Evolutionary conservation across 2,329 filamentous ascomycete genomes (phyloP).

Genomic region (Sclerotinia subarctica): DNA sequence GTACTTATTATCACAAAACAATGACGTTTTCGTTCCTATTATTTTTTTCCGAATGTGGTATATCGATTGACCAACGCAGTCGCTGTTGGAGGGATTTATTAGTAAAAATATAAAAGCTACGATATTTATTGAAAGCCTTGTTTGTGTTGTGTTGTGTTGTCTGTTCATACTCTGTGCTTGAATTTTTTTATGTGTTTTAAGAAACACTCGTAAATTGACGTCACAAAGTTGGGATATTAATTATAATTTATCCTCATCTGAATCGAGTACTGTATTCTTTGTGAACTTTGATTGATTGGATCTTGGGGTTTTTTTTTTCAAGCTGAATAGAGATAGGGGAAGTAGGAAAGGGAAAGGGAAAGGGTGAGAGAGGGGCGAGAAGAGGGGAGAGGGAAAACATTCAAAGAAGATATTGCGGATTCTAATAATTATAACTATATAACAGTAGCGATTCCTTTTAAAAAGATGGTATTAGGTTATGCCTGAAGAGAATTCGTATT

Average conservation of each 20-base stretch:
- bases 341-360: not conserved
- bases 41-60: not conserved
- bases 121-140: not conserved
- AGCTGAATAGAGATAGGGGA: not conserved
- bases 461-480: no score
- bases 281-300: not conserved
- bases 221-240: not conserved
- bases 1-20: slow-evolving; percentile 4
- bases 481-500: no score
- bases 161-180: not conserved
- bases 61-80: slow-evolving; percentile 6
- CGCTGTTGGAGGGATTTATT: not conserved
- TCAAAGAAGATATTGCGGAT: not conserved
- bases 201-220: not conserved
- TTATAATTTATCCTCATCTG: not conserved
- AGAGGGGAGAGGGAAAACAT: not conserved
- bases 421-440: no score
- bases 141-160: not conserved
- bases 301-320: not conserved
- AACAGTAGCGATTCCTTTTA: no score
- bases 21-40: not conserved
- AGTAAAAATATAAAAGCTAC: slow-evolving; percentile 6
- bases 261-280: no score
- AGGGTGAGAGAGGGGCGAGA: not conserved
- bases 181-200: not conserved